Evolutionary conservation across 371 early-diverging fungal species (phyloP).

Genomic region (Chytridium lagenaria): DNA sequence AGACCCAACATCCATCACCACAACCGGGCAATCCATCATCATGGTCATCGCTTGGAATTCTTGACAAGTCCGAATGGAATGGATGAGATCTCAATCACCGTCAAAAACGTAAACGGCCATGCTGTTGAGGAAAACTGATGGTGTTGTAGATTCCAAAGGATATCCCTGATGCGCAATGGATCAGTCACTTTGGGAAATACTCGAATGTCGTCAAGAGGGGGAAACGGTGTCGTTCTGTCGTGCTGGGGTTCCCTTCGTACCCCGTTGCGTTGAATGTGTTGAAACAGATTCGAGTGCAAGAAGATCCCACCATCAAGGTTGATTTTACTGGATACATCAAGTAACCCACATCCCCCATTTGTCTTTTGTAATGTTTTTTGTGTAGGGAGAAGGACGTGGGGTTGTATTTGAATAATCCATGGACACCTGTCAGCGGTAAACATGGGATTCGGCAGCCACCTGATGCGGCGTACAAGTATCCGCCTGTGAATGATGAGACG

Average conservation of each 20-base stretch:
- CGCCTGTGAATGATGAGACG: neutral
- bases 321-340: slow-evolving; percentile 3
- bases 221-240: neutral
- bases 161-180: neutral
- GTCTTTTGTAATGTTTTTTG: neutral
- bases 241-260: neutral
- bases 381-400: neutral
- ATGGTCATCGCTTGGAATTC: no score
- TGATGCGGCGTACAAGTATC: neutral
- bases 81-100: neutral
- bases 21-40: neutral
- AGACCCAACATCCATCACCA: slow-evolving; percentile 14
- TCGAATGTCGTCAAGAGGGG: neutral
- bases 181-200: neutral
- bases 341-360: neutral
- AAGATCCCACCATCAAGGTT: neutral
- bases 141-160: neutral
- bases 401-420: neutral
- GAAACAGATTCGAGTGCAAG: neutral
- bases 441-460: slow-evolving; percentile 9
- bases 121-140: neutral
- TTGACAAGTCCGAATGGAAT: no score
- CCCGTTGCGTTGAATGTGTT: neutral
- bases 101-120: neutral
- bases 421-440: neutral